These are phyloP conservation scores for Lipomyces kockii DNA, from an alignment of 805 yeast species.

Conservation along the genomic window DNA sequence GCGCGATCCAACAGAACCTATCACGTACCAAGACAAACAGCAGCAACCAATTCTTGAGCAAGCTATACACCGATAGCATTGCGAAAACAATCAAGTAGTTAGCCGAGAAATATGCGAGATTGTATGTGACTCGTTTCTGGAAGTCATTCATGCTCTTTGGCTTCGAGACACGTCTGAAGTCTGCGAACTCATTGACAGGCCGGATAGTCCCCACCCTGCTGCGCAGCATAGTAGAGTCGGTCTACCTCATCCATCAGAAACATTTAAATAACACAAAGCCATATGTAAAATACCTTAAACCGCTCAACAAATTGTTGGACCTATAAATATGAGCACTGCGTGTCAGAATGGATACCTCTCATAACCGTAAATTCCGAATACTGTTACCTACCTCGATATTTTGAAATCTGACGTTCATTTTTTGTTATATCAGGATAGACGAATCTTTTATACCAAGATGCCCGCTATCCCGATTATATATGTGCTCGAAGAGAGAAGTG, in stretches of 20 bases:
- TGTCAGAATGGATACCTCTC: background rate
- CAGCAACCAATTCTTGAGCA: conserved; percentile 81
- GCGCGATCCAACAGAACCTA: background rate
- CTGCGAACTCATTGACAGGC: conserved; percentile 94
- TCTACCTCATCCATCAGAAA: conserved; percentile 6
- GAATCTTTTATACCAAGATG: background rate
- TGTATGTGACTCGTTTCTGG: conserved; percentile 86
- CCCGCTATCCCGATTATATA: background rate
- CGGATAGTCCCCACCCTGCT: conserved; percentile 50
- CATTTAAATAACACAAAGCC: background rate
- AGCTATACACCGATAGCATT: conserved; percentile 77
- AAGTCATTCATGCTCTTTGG: conserved; percentile 88
- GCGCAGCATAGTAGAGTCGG: conserved; percentile 33
- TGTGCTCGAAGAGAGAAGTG: background rate
- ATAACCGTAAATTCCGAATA: too few relatives aligned
- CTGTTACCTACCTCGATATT: conserved; percentile 27
- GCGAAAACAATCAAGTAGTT: conserved; percentile 80
- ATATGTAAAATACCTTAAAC: conserved; percentile 24
- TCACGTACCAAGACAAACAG: conserved; percentile 69
- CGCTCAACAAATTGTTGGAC: conserved; percentile 37
- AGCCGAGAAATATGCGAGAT: conserved; percentile 82
- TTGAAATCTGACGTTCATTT: conserved; percentile 27
- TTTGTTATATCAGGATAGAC: background rate
- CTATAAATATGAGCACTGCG: conserved; percentile 5
- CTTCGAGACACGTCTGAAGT: conserved; percentile 83